Percentiles rank a stretch among this genome's conserved stretches.
phyloP scores from a whole-genome alignment of 148 eudicot species.

The Arctostaphylos glauca region DNA sequence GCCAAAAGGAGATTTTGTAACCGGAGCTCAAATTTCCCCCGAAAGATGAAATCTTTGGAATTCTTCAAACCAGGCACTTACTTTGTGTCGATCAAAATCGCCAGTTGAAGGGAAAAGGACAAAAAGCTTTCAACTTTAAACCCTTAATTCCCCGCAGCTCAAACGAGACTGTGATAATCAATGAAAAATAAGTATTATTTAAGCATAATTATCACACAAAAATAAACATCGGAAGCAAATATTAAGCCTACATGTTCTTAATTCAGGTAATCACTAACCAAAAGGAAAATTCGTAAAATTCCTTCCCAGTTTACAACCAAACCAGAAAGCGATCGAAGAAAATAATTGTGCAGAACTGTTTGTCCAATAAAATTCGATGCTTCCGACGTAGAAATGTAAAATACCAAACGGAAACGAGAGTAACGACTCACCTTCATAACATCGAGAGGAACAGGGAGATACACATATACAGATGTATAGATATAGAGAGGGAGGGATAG shows the following conservation, averaged over 20 bases:
- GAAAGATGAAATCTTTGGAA: too few species aligned
- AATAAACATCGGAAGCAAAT: neutral
- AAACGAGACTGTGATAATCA: neutral
- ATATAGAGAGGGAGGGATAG: neutral
- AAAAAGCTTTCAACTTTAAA: neutral
- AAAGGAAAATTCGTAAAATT: neutral
- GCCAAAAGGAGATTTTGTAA: neutral
- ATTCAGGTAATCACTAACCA: neutral
- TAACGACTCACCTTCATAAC: conserved; percentile 9
- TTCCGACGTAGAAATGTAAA: too few species aligned
- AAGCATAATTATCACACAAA: neutral
- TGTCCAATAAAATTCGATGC: neutral
- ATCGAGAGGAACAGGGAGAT: neutral
- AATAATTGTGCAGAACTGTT: neutral
- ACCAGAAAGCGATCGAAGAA: conserved; percentile 3
- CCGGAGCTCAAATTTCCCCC: too few species aligned
- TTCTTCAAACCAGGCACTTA: too few species aligned
- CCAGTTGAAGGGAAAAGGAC: neutral
- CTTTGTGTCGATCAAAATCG: neutral
- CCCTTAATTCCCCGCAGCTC: neutral
- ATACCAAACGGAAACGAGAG: neutral
- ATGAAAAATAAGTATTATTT: neutral
- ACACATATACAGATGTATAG: neutral
- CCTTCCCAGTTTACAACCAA: neutral
- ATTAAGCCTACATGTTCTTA: neutral